A percentile compares a stretch with the other conserved stretches of the same genome.
Conservation (phyloP, 768 basidiomycete genomes). For the Auricularia heimuer region DNA sequence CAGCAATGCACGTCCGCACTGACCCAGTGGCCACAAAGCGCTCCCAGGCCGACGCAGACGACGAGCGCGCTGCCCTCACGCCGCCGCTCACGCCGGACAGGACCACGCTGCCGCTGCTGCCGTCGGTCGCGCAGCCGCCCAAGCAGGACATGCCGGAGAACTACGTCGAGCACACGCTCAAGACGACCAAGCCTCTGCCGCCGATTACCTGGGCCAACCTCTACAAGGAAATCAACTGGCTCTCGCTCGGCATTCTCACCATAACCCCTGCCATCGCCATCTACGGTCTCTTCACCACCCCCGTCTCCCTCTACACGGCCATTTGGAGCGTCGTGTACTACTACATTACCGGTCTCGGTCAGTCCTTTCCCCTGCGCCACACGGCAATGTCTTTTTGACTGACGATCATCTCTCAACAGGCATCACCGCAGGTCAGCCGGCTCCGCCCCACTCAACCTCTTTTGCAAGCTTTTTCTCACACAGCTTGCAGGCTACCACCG, state of each 20-base stretch:
- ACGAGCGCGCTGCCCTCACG: background rate
- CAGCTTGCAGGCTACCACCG: slow-evolving; percentile 53
- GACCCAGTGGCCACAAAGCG: background rate
- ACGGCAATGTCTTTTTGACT: background rate
- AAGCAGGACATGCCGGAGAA: slow-evolving; percentile 12
- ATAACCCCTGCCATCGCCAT: slow-evolving; percentile 60
- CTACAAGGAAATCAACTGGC: slow-evolving; percentile 46
- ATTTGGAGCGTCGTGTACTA: slow-evolving; percentile 64
- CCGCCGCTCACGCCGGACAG: background rate
- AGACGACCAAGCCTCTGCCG: slow-evolving; percentile 26
- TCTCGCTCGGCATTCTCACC: slow-evolving; percentile 62
- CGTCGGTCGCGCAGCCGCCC: background rate
- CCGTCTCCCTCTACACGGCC: slow-evolving; percentile 40
- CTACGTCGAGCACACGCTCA: slow-evolving; percentile 31
- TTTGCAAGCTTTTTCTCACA: background rate
- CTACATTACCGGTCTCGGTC: slow-evolving; percentile 79
- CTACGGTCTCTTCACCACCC: slow-evolving; percentile 52
- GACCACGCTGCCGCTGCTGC: background rate
- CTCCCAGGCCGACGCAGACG: background rate
- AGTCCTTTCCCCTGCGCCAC: slow-evolving; percentile 7
- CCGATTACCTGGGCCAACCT: slow-evolving; percentile 26
- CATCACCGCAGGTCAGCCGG: slow-evolving; percentile 36
- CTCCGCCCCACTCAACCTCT: background rate
- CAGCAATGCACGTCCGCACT: background rate
- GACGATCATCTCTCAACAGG: slow-evolving; percentile 21